Evolutionary conservation across 2,329 filamentous ascomycete species (phyloP).

Genomic region (Colletotrichum shisoi): DNA sequence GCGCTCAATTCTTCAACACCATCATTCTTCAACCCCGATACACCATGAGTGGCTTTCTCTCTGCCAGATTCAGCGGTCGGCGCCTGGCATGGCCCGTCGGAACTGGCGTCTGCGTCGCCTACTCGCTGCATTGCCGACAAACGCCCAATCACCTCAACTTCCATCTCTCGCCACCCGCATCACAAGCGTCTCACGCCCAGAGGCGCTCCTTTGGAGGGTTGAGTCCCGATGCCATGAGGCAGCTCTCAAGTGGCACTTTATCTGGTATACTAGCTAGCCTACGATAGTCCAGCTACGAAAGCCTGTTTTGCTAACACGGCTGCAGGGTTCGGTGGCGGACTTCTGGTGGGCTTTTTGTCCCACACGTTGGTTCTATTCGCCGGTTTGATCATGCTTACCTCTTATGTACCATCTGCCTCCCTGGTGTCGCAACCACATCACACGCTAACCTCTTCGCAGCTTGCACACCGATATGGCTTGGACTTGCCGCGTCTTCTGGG

Average conservation of each 20-base stretch:
- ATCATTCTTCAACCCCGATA: neutral
- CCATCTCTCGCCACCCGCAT: conserved; percentile 1
- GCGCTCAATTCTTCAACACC: too few relatives aligned
- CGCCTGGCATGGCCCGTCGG: conserved; percentile 24
- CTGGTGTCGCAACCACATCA: neutral
- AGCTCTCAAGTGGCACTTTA: conserved; percentile 36
- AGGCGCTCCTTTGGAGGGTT: conserved; percentile 16
- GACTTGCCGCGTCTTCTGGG: conserved; percentile 46
- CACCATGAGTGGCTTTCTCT: conserved; percentile 20
- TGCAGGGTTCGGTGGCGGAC: conserved; percentile 68
- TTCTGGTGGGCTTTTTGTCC: conserved; percentile 75
- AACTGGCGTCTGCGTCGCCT: conserved; percentile 29
- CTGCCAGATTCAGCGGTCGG: conserved; percentile 7
- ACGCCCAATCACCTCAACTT: conserved; percentile 7
- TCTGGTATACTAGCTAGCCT: conserved; percentile 13
- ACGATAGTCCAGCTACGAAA: too few relatives aligned
- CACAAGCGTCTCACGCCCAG: neutral
- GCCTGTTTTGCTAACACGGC: conserved; percentile 4
- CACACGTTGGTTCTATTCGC: conserved; percentile 72
- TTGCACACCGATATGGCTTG: conserved; percentile 48
- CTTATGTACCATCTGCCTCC: conserved; percentile 62
- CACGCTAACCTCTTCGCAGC: conserved; percentile 40
- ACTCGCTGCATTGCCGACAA: conserved; percentile 16
- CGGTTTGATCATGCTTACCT: conserved; percentile 68
- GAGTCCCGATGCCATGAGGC: conserved; percentile 28